Conservation (phyloP, 441 rosid species). For the Flueggea neowawraea region DNA sequence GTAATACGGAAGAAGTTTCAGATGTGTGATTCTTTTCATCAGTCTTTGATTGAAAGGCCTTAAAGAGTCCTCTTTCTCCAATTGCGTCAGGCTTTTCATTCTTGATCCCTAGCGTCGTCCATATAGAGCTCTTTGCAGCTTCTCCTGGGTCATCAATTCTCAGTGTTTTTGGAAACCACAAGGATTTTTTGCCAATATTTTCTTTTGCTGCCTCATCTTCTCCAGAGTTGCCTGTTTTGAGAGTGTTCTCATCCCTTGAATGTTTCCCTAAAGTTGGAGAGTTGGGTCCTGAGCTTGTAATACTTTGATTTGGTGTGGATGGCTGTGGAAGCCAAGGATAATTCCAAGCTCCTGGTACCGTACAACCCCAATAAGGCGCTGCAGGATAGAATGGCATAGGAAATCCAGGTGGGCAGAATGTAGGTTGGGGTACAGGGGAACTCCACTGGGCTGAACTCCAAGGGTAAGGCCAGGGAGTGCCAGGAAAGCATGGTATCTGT, state of each 20-base stretch:
- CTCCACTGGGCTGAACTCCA: constrained; percentile 82
- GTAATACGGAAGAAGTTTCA: constrained; percentile 29
- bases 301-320: constrained; percentile 39
- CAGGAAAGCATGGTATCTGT: constrained; percentile 61
- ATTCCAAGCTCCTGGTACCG: constrained; percentile 66
- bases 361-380: constrained; percentile 71
- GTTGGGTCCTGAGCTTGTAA: constrained; percentile 49
- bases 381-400: constrained; percentile 71
- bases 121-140: constrained; percentile 12
- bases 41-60: constrained; percentile 25
- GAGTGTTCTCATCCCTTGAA: constrained; percentile 60
- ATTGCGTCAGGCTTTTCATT: constrained; percentile 21
- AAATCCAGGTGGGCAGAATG: constrained; percentile 54
- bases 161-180: constrained; percentile 85
- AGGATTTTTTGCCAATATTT: constrained; percentile 44
- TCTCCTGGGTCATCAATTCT: constrained; percentile 36
- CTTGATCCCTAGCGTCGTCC: constrained; percentile 42
- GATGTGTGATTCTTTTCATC: constrained; percentile 12
- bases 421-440: constrained; percentile 43
- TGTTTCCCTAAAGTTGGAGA: constrained; percentile 90
- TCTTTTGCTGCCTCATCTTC: constrained; percentile 40
- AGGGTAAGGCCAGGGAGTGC: constrained; percentile 80
- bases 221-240: constrained; percentile 21
- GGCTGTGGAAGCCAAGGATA: constrained; percentile 71
- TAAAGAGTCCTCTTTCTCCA: constrained; percentile 19